phyloP scores from a whole-genome alignment of 2,329 filamentous ascomycete species.

The Neopestalotiopsis clavispora region DNA sequence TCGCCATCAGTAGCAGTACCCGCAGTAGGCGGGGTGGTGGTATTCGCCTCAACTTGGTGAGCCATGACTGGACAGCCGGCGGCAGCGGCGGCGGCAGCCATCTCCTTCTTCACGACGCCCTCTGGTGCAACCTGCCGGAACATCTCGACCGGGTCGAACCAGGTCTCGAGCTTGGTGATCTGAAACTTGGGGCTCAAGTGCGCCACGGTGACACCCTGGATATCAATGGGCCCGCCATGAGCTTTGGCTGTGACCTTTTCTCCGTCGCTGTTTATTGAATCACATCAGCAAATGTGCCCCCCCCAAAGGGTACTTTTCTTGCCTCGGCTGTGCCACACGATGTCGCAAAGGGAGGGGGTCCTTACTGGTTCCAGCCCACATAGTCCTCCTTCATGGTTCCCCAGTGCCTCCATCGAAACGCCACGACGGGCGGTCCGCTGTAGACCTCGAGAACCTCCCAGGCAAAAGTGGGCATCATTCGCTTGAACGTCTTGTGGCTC shows the following conservation, averaged over 20 bases:
- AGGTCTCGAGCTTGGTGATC: conserved; percentile 15
- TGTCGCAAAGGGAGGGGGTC: conserved; percentile 20
- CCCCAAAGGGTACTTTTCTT: not conserved
- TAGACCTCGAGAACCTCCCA: conserved; percentile 75
- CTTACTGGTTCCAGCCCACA: conserved; percentile 66
- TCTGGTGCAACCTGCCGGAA: conserved; percentile 12
- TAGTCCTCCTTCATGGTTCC: conserved; percentile 71
- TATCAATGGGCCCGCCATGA: conserved; percentile 13
- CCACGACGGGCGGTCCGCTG: conserved; percentile 64
- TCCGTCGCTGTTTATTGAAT: conserved; percentile 4
- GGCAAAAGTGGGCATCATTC: conserved; percentile 75
- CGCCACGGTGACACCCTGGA: conserved; percentile 13
- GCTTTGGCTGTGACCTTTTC: conserved; percentile 16
- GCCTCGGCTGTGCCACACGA: not conserved
- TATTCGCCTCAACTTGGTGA: not conserved
- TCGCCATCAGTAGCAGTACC: not conserved
- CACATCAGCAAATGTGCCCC: not conserved
- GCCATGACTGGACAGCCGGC: conserved; percentile 9
- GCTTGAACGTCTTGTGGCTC: conserved; percentile 75
- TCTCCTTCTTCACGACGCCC: conserved; percentile 10
- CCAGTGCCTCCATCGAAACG: conserved; percentile 73
- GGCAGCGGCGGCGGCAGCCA: conserved; percentile 3
- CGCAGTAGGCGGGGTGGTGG: too few relatives aligned
- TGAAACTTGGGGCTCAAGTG: conserved; percentile 12
- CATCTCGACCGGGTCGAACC: conserved; percentile 16